Percentiles rank a stretch among this genome's conserved stretches.
phyloP scores from a whole-genome alignment of 2,329 filamentous ascomycete genomes.

The Ophiocordyceps polyrhachis-furcata region DNA sequence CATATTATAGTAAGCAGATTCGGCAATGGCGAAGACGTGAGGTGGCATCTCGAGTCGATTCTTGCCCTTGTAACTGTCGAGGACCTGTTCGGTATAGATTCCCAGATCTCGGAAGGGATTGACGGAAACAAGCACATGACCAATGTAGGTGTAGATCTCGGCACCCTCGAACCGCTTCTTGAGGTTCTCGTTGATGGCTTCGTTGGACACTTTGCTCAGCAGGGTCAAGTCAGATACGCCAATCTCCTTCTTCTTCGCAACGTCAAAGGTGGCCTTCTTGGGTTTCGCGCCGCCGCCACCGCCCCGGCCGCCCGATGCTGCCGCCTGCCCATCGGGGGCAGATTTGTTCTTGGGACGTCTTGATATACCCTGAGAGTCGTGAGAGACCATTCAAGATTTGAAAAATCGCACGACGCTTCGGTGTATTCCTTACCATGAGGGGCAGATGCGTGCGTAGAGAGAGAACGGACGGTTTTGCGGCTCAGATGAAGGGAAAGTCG shows the following conservation, averaged over 20 bases:
- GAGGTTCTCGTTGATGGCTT: conserved; percentile 97
- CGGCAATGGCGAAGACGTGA: conserved; percentile 94
- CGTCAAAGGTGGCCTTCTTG: conserved; percentile 92
- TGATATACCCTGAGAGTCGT: conserved; percentile 16
- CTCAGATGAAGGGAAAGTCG: conserved; percentile 1
- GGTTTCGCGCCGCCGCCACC: conserved; percentile 41
- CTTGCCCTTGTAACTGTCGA: conserved; percentile 90
- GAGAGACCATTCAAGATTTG: not conserved
- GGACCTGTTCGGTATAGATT: conserved; percentile 89
- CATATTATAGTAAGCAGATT: conserved; percentile 98
- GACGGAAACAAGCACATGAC: conserved; percentile 96
- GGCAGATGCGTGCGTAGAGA: conserved; percentile 4
- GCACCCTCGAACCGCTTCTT: conserved; percentile 95
- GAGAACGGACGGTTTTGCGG: conserved; percentile 1
- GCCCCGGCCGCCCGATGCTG: conserved; percentile 15
- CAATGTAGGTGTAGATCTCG: conserved; percentile 99
- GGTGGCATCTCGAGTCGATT: conserved; percentile 90
- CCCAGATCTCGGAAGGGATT: conserved; percentile 95
- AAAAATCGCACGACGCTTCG: not conserved
- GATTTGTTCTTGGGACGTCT: conserved; percentile 22
- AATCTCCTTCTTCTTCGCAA: conserved; percentile 97
- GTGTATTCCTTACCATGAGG: conserved; percentile 13
- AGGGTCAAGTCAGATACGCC: conserved; percentile 94
- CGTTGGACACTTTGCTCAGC: conserved; percentile 96
- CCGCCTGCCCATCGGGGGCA: conserved; percentile 18